These are phyloP conservation scores for Chrysopogon serrulatus DNA, from an alignment of 176 grass and related monocot genomes.

Conservation along the genomic window DNA sequence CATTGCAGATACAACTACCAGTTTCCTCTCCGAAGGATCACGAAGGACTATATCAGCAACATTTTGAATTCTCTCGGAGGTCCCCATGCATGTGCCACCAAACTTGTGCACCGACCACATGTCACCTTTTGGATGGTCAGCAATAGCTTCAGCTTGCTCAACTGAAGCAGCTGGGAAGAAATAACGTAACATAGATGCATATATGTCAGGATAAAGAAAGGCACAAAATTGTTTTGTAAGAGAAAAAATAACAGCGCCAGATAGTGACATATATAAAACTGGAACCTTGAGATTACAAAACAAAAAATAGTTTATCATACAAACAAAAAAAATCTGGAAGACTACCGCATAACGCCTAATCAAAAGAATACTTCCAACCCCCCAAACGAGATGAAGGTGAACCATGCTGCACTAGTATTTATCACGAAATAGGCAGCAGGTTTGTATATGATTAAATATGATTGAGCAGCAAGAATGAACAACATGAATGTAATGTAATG, in stretches of 20 bases:
- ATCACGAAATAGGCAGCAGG: background rate
- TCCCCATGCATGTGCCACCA: slow-evolving; percentile 95
- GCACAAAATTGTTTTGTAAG: background rate
- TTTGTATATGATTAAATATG: background rate
- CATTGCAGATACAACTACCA: slow-evolving; percentile 96
- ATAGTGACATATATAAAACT: background rate
- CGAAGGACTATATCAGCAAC: slow-evolving; percentile 78
- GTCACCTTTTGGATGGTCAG: slow-evolving; percentile 66
- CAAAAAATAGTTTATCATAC: background rate
- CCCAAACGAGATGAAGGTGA: background rate
- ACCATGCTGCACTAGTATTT: background rate
- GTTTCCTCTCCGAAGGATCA: slow-evolving; percentile 81
- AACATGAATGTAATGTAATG: background rate
- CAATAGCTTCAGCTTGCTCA: slow-evolving; percentile 54
- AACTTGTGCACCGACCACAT: slow-evolving; percentile 99
- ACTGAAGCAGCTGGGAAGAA: slow-evolving; percentile 48
- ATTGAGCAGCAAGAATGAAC: background rate
- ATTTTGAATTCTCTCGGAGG: slow-evolving; percentile 77
- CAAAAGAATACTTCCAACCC: background rate
- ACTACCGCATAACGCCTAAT: background rate
- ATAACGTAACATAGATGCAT: slow-evolving; percentile 9
- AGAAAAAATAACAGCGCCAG: background rate
- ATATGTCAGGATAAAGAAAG: background rate
- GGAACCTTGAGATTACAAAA: background rate
- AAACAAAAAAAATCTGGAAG: background rate